These are phyloP conservation scores for Peronospora tabacina DNA, from an alignment of 352 stramenopile genomes.

Conservation along the genomic window DNA sequence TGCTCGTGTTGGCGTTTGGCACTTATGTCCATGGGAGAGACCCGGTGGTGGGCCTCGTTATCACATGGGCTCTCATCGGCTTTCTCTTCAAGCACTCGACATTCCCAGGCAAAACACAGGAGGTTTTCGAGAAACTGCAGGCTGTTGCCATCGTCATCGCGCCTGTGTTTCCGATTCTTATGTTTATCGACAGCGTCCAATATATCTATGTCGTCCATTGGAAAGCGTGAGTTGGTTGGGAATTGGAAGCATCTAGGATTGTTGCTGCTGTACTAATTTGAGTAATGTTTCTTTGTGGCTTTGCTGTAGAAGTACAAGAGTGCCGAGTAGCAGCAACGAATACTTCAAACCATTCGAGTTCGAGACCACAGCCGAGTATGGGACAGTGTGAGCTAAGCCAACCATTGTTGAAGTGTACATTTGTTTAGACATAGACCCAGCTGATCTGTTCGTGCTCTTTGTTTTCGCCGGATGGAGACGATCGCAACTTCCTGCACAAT, in stretches of 20 bases:
- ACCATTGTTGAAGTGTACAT: constrained; percentile 22
- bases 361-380: constrained; percentile 44
- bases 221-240: constrained; percentile 31
- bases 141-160: constrained; percentile 39
- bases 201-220: constrained; percentile 44
- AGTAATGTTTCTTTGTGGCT: constrained; percentile 5
- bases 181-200: constrained; percentile 36
- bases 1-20: constrained; percentile 40
- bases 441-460: constrained; percentile 8
- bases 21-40: constrained; percentile 46
- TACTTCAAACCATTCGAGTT: constrained; percentile 46
- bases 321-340: constrained; percentile 26
- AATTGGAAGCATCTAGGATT: neutral
- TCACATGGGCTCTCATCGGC: constrained; percentile 38
- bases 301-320: constrained; percentile 6
- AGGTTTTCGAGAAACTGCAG: constrained; percentile 41
- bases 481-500: neutral
- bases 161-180: constrained; percentile 37
- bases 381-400: constrained; percentile 32
- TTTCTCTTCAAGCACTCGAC: constrained; percentile 33
- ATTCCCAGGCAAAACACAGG: constrained; percentile 34
- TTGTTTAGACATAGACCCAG: constrained; percentile 21
- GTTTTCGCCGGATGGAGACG: neutral
- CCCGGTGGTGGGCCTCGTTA: constrained; percentile 40
- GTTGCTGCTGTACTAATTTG: neutral